These are phyloP conservation scores for Auxenochlorella pyrenoidosa DNA, from an alignment of 139 green algal genomes.

Conservation along the genomic window DNA sequence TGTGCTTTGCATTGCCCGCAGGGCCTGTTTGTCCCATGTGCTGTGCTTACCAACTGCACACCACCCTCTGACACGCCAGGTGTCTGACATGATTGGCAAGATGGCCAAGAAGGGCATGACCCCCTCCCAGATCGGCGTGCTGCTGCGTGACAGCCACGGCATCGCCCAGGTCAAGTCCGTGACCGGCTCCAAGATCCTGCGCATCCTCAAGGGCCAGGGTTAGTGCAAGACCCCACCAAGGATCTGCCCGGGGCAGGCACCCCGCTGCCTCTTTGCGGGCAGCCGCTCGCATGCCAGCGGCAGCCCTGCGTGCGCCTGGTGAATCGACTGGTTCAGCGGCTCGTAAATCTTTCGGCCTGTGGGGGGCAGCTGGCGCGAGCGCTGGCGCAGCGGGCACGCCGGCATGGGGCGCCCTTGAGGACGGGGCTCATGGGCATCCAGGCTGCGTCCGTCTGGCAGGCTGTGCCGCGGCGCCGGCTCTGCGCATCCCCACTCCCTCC, in stretches of 20 bases:
- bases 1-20: no score
- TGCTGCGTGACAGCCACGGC: constrained; percentile 95
- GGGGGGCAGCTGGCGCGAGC: no score
- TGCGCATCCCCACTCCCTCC: neutral
- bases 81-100: constrained; percentile 94
- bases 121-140: constrained; percentile 97
- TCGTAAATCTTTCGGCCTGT: no score
- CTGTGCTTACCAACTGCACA: no score
- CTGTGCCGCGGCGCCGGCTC: neutral
- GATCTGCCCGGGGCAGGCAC: no score
- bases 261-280: neutral
- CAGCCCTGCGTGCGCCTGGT: no score
- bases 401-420: no score
- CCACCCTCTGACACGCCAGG: constrained; percentile 52
- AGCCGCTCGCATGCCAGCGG: neutral
- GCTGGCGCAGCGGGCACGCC: no score
- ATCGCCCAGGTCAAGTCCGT: constrained; percentile 91
- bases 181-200: constrained; percentile 96
- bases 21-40: no score
- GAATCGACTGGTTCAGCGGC: no score
- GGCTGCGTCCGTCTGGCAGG: neutral
- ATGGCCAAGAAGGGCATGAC: constrained; percentile 98
- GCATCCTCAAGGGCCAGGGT: constrained; percentile 94
- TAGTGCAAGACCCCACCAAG: neutral
- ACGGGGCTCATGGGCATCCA: no score